Base-by-base conservation (phyloP, 495 filamentous ascomycete genomes). In the Podospora appendiculata region DNA sequence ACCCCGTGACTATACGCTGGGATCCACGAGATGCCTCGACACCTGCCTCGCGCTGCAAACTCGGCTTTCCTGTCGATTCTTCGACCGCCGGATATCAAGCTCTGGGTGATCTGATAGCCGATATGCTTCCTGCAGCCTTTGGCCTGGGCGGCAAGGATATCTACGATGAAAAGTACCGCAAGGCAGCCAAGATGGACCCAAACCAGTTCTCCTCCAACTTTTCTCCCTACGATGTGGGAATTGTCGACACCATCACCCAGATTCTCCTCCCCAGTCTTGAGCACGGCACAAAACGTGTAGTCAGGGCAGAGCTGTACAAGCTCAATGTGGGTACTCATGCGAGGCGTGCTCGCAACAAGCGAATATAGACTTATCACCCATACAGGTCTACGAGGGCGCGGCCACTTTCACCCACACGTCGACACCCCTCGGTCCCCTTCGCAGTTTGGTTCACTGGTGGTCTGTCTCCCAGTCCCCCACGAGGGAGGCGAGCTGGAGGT, bases 381-480 rank as follows among this genome's bases (percentile, higher is more conserved):
- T 14, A 41, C 36, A 49, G 47, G 32, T 44, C 32, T 80, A 82
- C 55, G 70, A 70, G 0, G 73, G 66, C 73, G 68, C 0, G 80
- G 78, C 0, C 58, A 65, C 12, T 82, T 82, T 62, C 63, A 65
- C 18, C 55, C 70, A 5, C 76, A 82, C 55, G 74, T 82, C 34
- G 75, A 83, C 49, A 84, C 77, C 0, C 77, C 79, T 0, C 68
- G 72, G 0, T 69, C 67, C 4, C 39, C 50, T 5, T 55, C 44
- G 3, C 75, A 82, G 46, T 73, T 82, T 46, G 79, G 75, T 4
- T 79, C 74, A 0, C 66, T 84, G 7, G 78, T 83, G 0, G 75
- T 82, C 1, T 75, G 70, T 45, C 57, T 83, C 2, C 79, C 79
- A 6, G 60, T 52, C 19, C 10, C 52, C 0, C 72, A 77, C 59